Percentiles rank a stretch among this genome's conserved stretches.
Evolutionary conservation across 345 rosid genomes (phyloP).

Genomic region (Pelargonium nanum): DNA sequence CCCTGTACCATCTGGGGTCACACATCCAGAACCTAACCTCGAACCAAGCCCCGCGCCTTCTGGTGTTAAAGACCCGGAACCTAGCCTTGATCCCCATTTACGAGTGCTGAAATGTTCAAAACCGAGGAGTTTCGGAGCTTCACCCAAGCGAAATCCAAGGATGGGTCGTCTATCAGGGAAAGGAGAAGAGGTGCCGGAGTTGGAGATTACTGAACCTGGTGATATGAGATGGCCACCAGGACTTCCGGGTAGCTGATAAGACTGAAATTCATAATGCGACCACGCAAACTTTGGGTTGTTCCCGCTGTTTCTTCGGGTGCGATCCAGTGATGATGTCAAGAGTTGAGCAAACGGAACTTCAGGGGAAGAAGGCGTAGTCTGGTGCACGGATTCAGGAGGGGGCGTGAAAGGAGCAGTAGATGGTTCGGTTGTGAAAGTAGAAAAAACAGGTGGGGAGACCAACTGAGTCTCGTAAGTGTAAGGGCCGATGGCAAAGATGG

Average conservation of each 20-base stretch:
- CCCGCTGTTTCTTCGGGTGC: constrained; percentile 58
- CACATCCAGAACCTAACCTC: constrained; percentile 69
- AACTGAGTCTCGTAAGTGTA: constrained; percentile 91
- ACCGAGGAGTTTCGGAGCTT: constrained; percentile 56
- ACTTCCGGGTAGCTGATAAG: constrained; percentile 57
- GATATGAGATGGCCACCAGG: constrained; percentile 78
- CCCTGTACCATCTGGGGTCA: constrained; percentile 71
- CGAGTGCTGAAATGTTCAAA: constrained; percentile 62
- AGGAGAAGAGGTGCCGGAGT: constrained; percentile 79
- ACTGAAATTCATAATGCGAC: constrained; percentile 55
- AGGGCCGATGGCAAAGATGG: constrained; percentile 73
- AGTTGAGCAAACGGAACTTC: constrained; percentile 93
- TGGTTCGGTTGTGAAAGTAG: constrained; percentile 84
- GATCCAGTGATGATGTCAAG: constrained; percentile 76
- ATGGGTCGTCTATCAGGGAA: constrained; percentile 45
- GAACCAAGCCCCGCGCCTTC: constrained; percentile 63
- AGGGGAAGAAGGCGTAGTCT: constrained; percentile 87
- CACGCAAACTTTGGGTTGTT: constrained; percentile 45
- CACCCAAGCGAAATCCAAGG: constrained; percentile 48
- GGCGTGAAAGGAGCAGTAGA: constrained; percentile 93
- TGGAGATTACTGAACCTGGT: constrained; percentile 68
- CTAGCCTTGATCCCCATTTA: constrained; percentile 81
- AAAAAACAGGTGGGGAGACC: constrained; percentile 91
- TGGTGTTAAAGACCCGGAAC: constrained; percentile 81
- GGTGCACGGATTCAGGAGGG: constrained; percentile 72